Evolutionary conservation across 2,329 filamentous ascomycete genomes (phyloP).

Genomic region (Acrodontium crateriforme): DNA sequence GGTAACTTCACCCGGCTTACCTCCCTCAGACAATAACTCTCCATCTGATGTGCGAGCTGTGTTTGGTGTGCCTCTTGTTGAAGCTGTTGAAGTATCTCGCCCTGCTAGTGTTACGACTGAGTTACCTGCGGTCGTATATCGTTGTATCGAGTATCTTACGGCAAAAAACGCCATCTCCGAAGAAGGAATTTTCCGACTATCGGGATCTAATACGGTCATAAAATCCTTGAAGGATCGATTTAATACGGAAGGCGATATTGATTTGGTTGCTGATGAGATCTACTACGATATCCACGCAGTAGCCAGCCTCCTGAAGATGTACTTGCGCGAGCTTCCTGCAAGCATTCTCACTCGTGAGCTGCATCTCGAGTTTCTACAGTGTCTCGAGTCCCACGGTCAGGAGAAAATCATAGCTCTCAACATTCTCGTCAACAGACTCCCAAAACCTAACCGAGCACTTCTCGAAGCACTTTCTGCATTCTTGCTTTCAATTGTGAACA

Average conservation of each 20-base stretch:
- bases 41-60: slow-evolving; percentile 45
- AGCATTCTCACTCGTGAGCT: slow-evolving; percentile 85
- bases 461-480: slow-evolving; percentile 78
- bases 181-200: slow-evolving; percentile 92
- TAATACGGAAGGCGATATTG: slow-evolving; percentile 83
- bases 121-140: slow-evolving; percentile 84
- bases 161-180: slow-evolving; percentile 68
- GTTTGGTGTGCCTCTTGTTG: slow-evolving; percentile 73
- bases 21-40: slow-evolving; percentile 12
- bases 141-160: slow-evolving; percentile 86
- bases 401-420: slow-evolving; percentile 69
- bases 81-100: slow-evolving; percentile 70
- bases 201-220: slow-evolving; percentile 92
- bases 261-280: slow-evolving; percentile 62
- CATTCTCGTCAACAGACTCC: slow-evolving; percentile 65
- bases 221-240: slow-evolving; percentile 84
- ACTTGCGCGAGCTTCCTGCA: slow-evolving; percentile 79
- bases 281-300: slow-evolving; percentile 95
- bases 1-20: slow-evolving; percentile 5
- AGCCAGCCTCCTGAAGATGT: slow-evolving; percentile 84
- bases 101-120: slow-evolving; percentile 60
- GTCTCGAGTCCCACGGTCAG: slow-evolving; percentile 53
- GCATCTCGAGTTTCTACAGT: slow-evolving; percentile 70
- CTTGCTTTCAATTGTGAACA: slow-evolving; percentile 82
- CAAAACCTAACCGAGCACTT: slow-evolving; percentile 65